phyloP scores from a whole-genome alignment of 768 basidiomycete species.

The Trametes punicea region DNA sequence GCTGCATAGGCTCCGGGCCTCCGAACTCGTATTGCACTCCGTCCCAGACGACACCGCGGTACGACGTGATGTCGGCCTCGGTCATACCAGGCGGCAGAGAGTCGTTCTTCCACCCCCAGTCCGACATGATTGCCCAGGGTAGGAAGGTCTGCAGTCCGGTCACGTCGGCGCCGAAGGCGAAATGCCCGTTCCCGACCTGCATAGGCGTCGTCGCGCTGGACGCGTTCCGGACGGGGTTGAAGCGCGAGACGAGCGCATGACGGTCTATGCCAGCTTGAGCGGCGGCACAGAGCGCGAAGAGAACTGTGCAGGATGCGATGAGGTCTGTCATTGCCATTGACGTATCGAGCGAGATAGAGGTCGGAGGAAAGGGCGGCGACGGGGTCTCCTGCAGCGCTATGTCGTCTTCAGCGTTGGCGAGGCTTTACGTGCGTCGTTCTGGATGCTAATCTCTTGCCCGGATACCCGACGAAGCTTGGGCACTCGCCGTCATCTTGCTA shows the following conservation, averaged over 20 bases:
- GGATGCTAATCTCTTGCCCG: neutral
- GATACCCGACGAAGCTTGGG: neutral
- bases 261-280: slow-evolving; percentile 26
- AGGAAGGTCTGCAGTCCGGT: slow-evolving; percentile 57
- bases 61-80: slow-evolving; percentile 41
- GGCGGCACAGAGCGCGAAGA: neutral
- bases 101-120: slow-evolving; percentile 64
- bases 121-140: slow-evolving; percentile 53
- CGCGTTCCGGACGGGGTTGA: slow-evolving; percentile 49
- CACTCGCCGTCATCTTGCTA: neutral
- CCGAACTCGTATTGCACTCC: slow-evolving; percentile 54
- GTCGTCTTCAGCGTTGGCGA: no score
- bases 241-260: slow-evolving; percentile 42
- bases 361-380: neutral
- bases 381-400: no score
- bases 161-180: slow-evolving; percentile 57
- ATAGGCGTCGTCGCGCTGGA: slow-evolving; percentile 48
- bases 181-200: slow-evolving; percentile 61
- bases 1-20: slow-evolving; percentile 41
- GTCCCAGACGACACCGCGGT: slow-evolving; percentile 47
- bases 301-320: neutral
- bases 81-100: slow-evolving; percentile 44
- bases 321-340: neutral
- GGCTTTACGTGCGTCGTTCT: no score
- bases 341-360: neutral